These are phyloP conservation scores for Talaromyces sp. DNA, from an alignment of 2,329 filamentous ascomycete species.

Conservation along the genomic window DNA sequence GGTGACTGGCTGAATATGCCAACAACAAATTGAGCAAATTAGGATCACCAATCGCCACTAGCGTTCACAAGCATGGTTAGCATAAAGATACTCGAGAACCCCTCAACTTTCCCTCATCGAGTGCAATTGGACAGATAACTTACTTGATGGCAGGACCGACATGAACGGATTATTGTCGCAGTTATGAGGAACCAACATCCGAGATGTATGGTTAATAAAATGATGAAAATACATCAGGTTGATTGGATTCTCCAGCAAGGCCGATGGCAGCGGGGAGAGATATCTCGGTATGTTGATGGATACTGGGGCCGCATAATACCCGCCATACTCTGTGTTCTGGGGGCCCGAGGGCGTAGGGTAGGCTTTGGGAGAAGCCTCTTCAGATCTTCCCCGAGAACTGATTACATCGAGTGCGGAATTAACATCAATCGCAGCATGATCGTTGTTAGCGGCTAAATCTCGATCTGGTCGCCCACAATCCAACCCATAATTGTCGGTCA, in stretches of 20 bases:
- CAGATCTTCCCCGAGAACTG: constrained; percentile 17
- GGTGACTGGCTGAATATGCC: constrained; percentile 82
- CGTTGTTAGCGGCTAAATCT: constrained; percentile 72
- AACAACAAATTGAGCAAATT: constrained; percentile 77
- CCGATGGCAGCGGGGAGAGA: constrained; percentile 58
- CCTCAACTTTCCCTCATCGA: neutral
- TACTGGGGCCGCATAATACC: constrained; percentile 72
- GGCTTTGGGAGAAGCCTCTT: constrained; percentile 4
- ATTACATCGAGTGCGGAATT: constrained; percentile 44
- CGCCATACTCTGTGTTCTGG: constrained; percentile 55
- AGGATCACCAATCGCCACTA: constrained; percentile 47
- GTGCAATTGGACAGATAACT: constrained; percentile 30
- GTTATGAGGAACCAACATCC: constrained; percentile 65
- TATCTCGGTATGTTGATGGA: constrained; percentile 63
- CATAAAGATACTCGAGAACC: constrained; percentile 11
- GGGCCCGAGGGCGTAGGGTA: constrained; percentile 4
- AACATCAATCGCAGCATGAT: constrained; percentile 65
- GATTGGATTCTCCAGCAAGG: constrained; percentile 72
- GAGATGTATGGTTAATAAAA: constrained; percentile 79
- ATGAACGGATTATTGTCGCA: constrained; percentile 64
- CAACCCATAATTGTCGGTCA: constrained; percentile 63
- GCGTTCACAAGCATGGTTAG: constrained; percentile 41
- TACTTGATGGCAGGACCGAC: constrained; percentile 64
- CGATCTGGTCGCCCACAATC: constrained; percentile 71
- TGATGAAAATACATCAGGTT: constrained; percentile 76